Evolutionary conservation across 352 stramenopile species (phyloP), one percentile per base, ranked within the genome.

Genomic region (Globisporangium uncinulatum): DNA sequence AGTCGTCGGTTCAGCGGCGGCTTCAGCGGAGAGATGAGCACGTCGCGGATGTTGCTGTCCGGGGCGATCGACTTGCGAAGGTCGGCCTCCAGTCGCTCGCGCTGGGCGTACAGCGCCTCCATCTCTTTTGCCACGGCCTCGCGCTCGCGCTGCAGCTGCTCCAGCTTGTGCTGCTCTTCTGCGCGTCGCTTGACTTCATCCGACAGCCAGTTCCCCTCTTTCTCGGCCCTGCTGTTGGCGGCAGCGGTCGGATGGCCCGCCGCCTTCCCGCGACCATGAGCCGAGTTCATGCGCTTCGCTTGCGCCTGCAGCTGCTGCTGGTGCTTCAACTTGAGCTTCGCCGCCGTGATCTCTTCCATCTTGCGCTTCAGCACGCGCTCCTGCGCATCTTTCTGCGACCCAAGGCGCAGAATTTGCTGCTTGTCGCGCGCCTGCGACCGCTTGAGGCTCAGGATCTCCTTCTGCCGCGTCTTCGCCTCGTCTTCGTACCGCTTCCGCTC

Each of bases 281-380:
- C 46, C 46, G 79, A 56, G 51, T 89, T 87, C 50, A 77, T 87
- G 51, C 83, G 79, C 32, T 74, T 82, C 20, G 83, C 79, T 53
- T 93, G 79, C 0, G 78, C 79, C 49, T 82, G 82, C 8, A 92
- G 32, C 56, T 90, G 75, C 49, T 92, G 80, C 43, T 95, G 86
- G 21, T 94, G 83, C 62, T 94, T 93, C n/a, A 95, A 56, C 15
- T 79, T 65, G 31, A 83, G 78, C 57, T 94, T 95, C 6, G 79
- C 75, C 13, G 78, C 81, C 14, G 76, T 83, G 47, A 90, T 79
- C 57, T 95, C 86, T 57, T 95, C 83, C 82, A 94, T 92, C 57
- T 92, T 92, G 4, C 86, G 79, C 66, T 92, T 93, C 29, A 95
- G 63, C 13, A 95, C 86, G 15, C 86, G 79, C 42, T 95, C 86